These are phyloP conservation scores for Boletus mariae DNA, from an alignment of 1,284 basidiomycete species.

Conservation along the genomic window DNA sequence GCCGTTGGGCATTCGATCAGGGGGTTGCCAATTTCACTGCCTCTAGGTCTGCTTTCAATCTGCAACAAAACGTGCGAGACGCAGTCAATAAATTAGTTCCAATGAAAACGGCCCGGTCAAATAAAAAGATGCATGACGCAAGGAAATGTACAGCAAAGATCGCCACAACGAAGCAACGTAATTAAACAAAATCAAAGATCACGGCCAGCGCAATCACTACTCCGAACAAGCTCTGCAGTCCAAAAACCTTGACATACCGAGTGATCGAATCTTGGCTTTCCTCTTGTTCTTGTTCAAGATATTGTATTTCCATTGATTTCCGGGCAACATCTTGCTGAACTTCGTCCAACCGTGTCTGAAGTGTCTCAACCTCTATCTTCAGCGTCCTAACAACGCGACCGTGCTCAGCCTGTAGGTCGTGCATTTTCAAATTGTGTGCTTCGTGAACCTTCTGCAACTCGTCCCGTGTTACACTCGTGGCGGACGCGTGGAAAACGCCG, in stretches of 20 bases:
- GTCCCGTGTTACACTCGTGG: slow-evolving; percentile 61
- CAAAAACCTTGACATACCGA: slow-evolving; percentile 67
- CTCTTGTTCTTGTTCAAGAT: slow-evolving; percentile 72
- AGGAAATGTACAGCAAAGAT: slow-evolving; percentile 21
- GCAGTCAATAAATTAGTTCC: slow-evolving; percentile 38
- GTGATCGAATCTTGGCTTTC: slow-evolving; percentile 70
- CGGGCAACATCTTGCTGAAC: slow-evolving; percentile 58
- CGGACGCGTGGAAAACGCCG: slow-evolving; percentile 42
- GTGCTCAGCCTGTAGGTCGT: slow-evolving; percentile 72
- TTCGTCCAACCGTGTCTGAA: slow-evolving; percentile 51
- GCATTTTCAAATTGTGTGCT: slow-evolving; percentile 77
- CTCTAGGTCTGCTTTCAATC: slow-evolving; percentile 65
- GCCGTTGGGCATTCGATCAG: slow-evolving; percentile 17
- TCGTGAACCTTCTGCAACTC: slow-evolving; percentile 72
- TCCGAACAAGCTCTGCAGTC: slow-evolving; percentile 55
- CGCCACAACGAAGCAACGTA: slow-evolving; percentile 18
- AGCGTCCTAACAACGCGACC: slow-evolving; percentile 57
- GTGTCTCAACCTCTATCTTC: slow-evolving; percentile 59
- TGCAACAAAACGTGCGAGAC: slow-evolving; percentile 34
- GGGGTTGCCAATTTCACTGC: slow-evolving; percentile 30
- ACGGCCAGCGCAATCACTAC: slow-evolving; percentile 53
- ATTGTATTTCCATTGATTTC: slow-evolving; percentile 76
- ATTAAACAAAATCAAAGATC: slow-evolving; percentile 50
- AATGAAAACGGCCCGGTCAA: slow-evolving; percentile 12
- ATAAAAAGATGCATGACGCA: slow-evolving; percentile 14